Evolutionary conservation across 2,329 filamentous ascomycete genomes (phyloP).

Genomic region (Rhexocercosporidium sp.): DNA sequence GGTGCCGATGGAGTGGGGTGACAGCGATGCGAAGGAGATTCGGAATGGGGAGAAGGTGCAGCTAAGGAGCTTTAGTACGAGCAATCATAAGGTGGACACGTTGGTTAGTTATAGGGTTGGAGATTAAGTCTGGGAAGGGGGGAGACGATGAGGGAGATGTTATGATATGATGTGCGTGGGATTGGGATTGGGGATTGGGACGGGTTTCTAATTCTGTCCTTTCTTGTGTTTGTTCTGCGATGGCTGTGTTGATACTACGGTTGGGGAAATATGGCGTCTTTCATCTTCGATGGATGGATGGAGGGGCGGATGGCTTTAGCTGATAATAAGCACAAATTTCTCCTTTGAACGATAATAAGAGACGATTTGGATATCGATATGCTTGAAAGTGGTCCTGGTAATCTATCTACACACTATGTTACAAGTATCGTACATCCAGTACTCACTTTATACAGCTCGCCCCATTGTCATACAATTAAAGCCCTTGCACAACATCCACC

Average conservation of each 20-base stretch:
- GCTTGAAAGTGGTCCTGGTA: neutral
- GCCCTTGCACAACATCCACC: neutral
- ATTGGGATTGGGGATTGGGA: neutral
- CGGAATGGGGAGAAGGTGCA: conserved; percentile 91
- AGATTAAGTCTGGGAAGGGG: conserved; percentile 44
- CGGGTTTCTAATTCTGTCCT: neutral
- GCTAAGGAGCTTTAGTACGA: conserved; percentile 93
- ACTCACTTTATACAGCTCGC: neutral
- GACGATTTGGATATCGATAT: neutral
- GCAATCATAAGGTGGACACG: conserved; percentile 91
- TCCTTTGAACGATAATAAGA: neutral
- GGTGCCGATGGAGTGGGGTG: conserved; percentile 97
- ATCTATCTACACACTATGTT: neutral
- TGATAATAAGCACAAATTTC: neutral
- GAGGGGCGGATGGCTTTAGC: neutral
- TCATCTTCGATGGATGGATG: neutral
- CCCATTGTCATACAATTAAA: neutral
- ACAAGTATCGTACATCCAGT: conserved; percentile 4
- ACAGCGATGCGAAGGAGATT: conserved; percentile 98
- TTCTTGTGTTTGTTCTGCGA: neutral
- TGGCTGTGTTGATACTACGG: neutral
- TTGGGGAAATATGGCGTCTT: conserved; percentile 3
- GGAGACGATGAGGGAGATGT: neutral
- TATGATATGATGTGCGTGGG: neutral
- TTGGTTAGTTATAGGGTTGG: conserved; percentile 85